Evolutionary conservation across 1,139 yeast genomes (phyloP), one percentile per base, ranked within the genome.

Genomic region (Nakaseomyces kungkrabaensis): DNA sequence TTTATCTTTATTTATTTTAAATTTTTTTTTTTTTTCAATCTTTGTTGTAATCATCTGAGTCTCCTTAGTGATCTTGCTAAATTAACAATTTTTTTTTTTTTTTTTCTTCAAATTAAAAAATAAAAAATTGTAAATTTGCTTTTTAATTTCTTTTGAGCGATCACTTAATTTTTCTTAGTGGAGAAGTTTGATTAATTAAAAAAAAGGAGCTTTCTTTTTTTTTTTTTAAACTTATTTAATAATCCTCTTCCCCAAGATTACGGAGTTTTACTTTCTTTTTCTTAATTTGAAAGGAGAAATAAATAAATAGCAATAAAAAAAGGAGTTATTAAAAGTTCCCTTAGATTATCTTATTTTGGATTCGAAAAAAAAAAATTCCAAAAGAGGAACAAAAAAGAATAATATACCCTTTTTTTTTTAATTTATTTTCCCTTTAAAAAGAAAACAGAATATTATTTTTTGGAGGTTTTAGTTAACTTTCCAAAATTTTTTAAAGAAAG

Each of bases 401-500:
- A 29, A 29, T 29, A 29, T 2, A 7, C 9, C 31, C 9, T 29
- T 29, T 9, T 29, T 29, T 29, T 29, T 7, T 29, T 29, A 3
- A 9, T 3, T 25, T 26, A 6, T 26, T 38, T 38, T 38, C 22
- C 22, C 22, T 17, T 17, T 17, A 17, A 17, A 17, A 17, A 17
- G 22, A 17, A 17, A 17, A 17, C 22, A 17, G 22, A 17, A 17
- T 17, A 17, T 17, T 17, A 17, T 38, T 25, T 3, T 29, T 29
- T 29, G 61, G 64, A 60, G 60, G 56, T 60, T 60, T 60, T 60
- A 59, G 56, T 49, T 60, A 60, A 60, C 55, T 52, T 52, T 56
- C 62, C 59, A 53, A 51, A 48, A 46, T 36, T 41, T 32, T 24
- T 26, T 34, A 33, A 37, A 27, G 31, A 43, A 43, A 43, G 9